These are phyloP conservation scores for Suillus clintonianus DNA, from an alignment of 768 basidiomycete species.

Conservation along the genomic window DNA sequence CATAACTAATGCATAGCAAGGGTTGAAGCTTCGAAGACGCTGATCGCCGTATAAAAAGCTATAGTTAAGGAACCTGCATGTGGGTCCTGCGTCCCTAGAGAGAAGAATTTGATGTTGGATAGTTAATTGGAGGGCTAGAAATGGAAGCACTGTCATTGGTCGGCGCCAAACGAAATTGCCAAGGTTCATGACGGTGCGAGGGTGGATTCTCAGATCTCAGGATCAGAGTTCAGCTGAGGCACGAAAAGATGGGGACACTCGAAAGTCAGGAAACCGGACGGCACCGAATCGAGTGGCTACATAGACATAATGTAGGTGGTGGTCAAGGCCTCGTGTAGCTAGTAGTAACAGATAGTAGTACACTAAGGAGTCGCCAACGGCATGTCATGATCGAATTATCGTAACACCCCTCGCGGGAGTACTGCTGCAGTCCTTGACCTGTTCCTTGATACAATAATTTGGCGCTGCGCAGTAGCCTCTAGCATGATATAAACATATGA, in stretches of 20 bases:
- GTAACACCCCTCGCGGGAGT: background rate
- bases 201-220: background rate
- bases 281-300: background rate
- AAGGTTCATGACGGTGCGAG: background rate
- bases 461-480: background rate
- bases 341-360: background rate
- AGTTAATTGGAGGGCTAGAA: too few species aligned
- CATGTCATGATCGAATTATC: background rate
- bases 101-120: background rate
- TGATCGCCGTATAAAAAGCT: conserved; percentile 4
- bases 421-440: too few species aligned
- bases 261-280: background rate
- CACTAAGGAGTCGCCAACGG: background rate
- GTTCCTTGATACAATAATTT: conserved; percentile 6
- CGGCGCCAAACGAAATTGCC: background rate
- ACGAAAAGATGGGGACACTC: background rate
- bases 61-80: background rate
- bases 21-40: background rate
- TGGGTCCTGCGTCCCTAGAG: background rate
- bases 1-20: conserved; percentile 7
- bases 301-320: background rate
- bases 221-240: background rate
- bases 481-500: background rate
- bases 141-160: background rate
- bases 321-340: background rate